A percentile compares a stretch with the other conserved stretches of the same genome.
Evolutionary conservation across 176 grass and related monocot species (phyloP).

Genomic region (Carex parvula): DNA sequence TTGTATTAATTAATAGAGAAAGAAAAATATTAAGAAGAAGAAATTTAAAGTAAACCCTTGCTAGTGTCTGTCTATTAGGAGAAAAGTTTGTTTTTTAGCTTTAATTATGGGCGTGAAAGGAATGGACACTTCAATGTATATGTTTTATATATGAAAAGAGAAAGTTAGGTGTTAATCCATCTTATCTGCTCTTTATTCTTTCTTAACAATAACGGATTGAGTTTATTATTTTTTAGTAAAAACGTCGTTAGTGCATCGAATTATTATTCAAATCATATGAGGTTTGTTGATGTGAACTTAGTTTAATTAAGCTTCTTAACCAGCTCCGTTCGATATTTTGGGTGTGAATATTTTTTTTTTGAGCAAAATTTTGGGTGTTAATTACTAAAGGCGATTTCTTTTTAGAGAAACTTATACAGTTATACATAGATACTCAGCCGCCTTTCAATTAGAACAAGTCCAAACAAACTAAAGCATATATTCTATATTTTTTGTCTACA

Average conservation of each 20-base stretch:
- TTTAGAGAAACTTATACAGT: not conserved
- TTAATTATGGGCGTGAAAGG: constrained; percentile 17
- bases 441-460: not conserved
- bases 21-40: not conserved
- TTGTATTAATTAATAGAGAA: not conserved
- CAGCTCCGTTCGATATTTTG: not conserved
- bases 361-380: not conserved
- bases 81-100: not conserved
- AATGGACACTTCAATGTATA: constrained; percentile 12
- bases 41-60: constrained; percentile 10
- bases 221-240: not conserved
- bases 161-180: constrained; percentile 33
- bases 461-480: not conserved
- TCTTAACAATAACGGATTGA: not conserved
- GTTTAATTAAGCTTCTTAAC: not conserved
- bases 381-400: not conserved
- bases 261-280: not conserved
- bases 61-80: constrained; percentile 11
- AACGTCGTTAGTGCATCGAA: not conserved
- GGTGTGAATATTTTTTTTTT: not conserved
- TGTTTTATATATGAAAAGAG: constrained; percentile 15
- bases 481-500: not conserved
- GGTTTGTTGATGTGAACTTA: not conserved
- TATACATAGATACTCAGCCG: not conserved
- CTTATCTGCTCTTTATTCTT: not conserved